Evolutionary conservation across 257 asterid species (phyloP), one percentile per base, ranked within the genome.

Genomic region (Jacaranda mimosifolia): DNA sequence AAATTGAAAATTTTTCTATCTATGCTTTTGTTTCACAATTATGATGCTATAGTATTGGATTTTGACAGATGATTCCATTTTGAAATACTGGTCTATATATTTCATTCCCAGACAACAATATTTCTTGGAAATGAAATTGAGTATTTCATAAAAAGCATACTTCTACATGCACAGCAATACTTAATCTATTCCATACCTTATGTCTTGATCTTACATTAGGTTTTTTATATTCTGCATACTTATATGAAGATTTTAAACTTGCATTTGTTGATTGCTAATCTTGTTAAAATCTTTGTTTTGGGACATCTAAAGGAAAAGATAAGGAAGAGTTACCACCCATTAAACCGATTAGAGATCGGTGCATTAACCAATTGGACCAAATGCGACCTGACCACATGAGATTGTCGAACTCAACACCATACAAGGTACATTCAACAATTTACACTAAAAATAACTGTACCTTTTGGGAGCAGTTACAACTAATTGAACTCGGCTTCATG

Each of bases 321-420:
- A 90, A 96, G 84, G 98, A 91, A 83, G 92, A 76, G 46, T 77
- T 96, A 14, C 96, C 88, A 1, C 80, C 91, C 17, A 69, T 96
- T 35, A 86, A 86, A 66, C 72, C 59, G 73, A 96, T 89, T 19
- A 91, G 99, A 75, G 89, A 90, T 36, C 79, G 88, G 56, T 96
- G 99, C 76, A 87, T 93, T 53, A 80, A 88, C 67, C 99, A 93
- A 58, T 84, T 96, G 76, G 94, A 86, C 48, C 92, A 77, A 75
- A 96, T 96, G 96, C 89, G 97, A 45, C 88, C 96, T 9, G 97
- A 96, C 83, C 99, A 96, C 89, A 93, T 96, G 99, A 86, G 99
- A 83, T 86, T 94, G 89, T 82, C 93, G 90, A 93, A 96, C 87
- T 98, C 98, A 7, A 96, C 99, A 36, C 97, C 99, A 52, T 96